These are phyloP conservation scores for Uronychia setigera DNA, from an alignment of 73 alveolate species.

Conservation along the genomic window DNA sequence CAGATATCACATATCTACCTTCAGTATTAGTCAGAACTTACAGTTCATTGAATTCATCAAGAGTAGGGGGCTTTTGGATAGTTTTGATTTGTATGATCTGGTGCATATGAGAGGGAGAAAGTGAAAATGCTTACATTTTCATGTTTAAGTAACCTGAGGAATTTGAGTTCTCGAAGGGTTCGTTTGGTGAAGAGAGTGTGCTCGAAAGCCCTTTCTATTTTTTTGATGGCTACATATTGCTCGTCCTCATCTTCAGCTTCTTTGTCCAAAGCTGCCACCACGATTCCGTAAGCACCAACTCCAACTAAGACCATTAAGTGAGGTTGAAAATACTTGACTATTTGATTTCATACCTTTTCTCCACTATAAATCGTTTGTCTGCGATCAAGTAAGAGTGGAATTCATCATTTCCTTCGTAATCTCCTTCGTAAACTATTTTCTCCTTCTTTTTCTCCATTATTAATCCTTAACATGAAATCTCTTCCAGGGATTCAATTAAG, in stretches of 20 bases:
- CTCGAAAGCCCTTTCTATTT: constrained; percentile 85
- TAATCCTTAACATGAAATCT: too few species aligned
- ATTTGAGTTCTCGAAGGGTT: constrained; percentile 77
- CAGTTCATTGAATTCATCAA: constrained; percentile 70
- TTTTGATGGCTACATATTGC: constrained; percentile 70
- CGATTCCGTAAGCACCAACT: constrained; percentile 86
- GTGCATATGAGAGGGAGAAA: not conserved
- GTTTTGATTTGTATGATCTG: constrained; percentile 11
- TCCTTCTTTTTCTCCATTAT: too few species aligned
- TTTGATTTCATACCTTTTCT: constrained; percentile 6
- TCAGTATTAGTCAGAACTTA: not conserved
- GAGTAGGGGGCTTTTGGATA: constrained; percentile 42
- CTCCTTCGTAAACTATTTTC: not conserved
- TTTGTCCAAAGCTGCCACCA: constrained; percentile 69
- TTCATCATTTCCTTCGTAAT: not conserved
- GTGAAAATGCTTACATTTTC: constrained; percentile 49
- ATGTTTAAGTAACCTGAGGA: constrained; percentile 70
- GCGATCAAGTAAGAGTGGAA: not conserved
- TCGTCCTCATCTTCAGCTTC: constrained; percentile 7
- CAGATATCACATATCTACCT: constrained; percentile 78
- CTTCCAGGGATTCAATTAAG: too few species aligned
- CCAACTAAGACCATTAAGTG: constrained; percentile 57
- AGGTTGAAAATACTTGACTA: not conserved
- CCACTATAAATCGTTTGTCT: constrained; percentile 4
- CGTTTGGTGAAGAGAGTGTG: constrained; percentile 78